Conservation (phyloP, 2,329 filamentous ascomycete species). For the Stromatinia cepivora region DNA sequence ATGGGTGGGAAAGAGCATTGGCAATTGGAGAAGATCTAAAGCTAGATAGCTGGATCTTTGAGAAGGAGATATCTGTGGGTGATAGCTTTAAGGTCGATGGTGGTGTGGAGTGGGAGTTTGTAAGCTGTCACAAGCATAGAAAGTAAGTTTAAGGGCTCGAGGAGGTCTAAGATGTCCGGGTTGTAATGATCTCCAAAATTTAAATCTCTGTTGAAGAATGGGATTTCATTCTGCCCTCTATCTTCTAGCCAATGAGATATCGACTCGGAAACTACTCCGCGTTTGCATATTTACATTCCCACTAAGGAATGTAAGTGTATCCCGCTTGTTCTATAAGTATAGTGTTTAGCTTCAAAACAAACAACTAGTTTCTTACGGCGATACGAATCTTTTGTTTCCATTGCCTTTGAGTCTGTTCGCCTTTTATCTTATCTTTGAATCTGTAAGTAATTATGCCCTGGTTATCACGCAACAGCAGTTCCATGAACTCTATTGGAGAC, state of each 20-base stretch:
- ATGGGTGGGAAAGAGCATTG: conserved; percentile 23
- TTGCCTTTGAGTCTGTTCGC: neutral
- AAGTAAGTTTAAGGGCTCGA: neutral
- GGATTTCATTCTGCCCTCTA: conserved; percentile 3
- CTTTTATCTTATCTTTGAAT: neutral
- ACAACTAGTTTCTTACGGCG: neutral
- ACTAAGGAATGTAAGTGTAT: conserved; percentile 18
- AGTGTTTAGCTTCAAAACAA: neutral
- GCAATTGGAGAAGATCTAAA: conserved; percentile 20
- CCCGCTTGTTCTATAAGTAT: conserved; percentile 16
- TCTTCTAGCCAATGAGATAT: neutral
- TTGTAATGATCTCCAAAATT: neutral
- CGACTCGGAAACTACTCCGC: neutral
- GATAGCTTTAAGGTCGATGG: conserved; percentile 18
- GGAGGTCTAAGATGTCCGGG: neutral
- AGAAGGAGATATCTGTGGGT: conserved; percentile 11
- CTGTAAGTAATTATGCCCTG: conserved; percentile 23
- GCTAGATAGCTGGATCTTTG: conserved; percentile 13
- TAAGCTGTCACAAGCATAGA: conserved; percentile 15
- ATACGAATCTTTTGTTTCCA: neutral
- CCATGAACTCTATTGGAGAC: conserved; percentile 13
- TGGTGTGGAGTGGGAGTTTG: conserved; percentile 27
- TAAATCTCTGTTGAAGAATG: conserved; percentile 8
- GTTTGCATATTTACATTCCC: conserved; percentile 23
- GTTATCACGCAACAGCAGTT: conserved; percentile 20